These are phyloP conservation scores for Leccinum subtestaceum DNA, from an alignment of 768 basidiomycete genomes.

Conservation along the genomic window DNA sequence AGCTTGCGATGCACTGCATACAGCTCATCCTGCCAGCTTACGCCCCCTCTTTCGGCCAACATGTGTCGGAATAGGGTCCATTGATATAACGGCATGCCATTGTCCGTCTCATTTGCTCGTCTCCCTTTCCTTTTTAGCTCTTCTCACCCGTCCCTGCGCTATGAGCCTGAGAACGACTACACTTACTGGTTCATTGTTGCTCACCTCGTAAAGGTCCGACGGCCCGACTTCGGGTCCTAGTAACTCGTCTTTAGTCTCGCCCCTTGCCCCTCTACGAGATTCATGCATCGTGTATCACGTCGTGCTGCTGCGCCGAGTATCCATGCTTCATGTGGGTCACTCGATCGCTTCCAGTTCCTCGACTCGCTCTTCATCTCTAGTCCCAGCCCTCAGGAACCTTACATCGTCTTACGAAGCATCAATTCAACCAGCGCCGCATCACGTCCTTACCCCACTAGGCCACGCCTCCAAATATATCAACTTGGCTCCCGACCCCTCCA, in stretches of 20 bases:
- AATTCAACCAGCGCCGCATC: conserved; percentile 11
- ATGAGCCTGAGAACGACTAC: conserved; percentile 12
- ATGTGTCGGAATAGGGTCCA: conserved; percentile 12
- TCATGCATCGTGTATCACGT: conserved; percentile 4
- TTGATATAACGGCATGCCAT: conserved; percentile 10
- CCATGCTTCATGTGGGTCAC: background rate
- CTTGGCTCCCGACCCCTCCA: background rate
- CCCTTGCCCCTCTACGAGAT: background rate
- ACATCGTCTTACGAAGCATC: conserved; percentile 15
- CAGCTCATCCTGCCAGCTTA: background rate
- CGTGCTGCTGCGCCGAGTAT: background rate
- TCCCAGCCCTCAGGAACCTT: conserved; percentile 14
- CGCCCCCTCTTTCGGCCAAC: conserved; percentile 16
- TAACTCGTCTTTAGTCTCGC: background rate
- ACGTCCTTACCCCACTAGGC: conserved; percentile 6
- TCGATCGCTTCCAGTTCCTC: background rate
- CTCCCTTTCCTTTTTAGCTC: conserved; percentile 14
- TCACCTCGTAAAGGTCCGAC: background rate
- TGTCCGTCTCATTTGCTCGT: background rate
- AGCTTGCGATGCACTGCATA: background rate
- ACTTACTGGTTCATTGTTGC: background rate
- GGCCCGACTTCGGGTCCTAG: background rate
- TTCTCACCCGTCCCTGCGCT: conserved; percentile 1
- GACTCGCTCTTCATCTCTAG: background rate
- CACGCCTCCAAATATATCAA: conserved; percentile 6